Conservation (phyloP, 2,329 filamentous ascomycete genomes). For the Sclerotinia trifoliorum region DNA sequence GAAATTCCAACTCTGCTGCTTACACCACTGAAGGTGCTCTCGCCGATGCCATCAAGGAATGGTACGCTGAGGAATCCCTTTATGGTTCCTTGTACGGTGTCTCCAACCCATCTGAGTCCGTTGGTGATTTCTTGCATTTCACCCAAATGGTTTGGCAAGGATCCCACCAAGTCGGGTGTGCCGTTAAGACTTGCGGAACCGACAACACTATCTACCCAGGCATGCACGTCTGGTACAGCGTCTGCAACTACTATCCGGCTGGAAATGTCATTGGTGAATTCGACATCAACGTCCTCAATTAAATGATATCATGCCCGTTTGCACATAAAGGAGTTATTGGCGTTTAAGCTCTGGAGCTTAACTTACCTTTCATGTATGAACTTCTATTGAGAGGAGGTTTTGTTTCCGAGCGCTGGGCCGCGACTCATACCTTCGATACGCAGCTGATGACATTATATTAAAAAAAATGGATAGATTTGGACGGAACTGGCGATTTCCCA, state of each 20-base stretch:
- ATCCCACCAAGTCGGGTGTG: constrained; percentile 63
- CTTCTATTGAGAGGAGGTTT: constrained; percentile 22
- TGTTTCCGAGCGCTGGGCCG: constrained; percentile 14
- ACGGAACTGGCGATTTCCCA: constrained; percentile 16
- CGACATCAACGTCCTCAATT: constrained; percentile 15
- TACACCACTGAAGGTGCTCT: constrained; percentile 57
- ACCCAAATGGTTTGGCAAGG: constrained; percentile 71
- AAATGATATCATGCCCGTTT: constrained; percentile 23
- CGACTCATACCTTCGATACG: constrained; percentile 16
- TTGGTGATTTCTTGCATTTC: constrained; percentile 56
- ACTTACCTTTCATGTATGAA: constrained; percentile 23
- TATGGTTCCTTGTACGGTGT: constrained; percentile 57
- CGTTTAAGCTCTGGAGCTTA: constrained; percentile 21
- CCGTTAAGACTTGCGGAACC: constrained; percentile 51
- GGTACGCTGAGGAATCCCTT: constrained; percentile 78
- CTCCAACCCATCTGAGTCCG: constrained; percentile 49
- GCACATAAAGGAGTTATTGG: constrained; percentile 21
- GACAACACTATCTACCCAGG: constrained; percentile 52
- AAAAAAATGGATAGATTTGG: constrained; percentile 13
- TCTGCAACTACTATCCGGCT: constrained; percentile 26
- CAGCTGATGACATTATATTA: constrained; percentile 14
- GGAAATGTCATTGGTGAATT: constrained; percentile 22
- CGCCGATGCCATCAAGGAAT: constrained; percentile 69
- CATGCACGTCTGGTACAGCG: constrained; percentile 70
- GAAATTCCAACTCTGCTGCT: constrained; percentile 44